Base-by-base conservation (phyloP, 1,139 yeast species). In the Suhomyces atakaporum region DNA sequence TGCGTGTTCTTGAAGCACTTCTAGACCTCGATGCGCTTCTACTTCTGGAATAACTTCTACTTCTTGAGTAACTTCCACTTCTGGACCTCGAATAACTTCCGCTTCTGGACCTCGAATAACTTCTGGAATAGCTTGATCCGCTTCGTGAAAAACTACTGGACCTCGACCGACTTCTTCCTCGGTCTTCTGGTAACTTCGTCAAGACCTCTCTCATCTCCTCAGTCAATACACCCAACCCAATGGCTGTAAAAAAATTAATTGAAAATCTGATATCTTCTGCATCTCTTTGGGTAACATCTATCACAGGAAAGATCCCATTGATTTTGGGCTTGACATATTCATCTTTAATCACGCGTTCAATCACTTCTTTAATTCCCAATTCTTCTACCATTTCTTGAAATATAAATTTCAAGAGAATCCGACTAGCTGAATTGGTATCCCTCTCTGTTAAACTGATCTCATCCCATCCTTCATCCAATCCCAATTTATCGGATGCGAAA, bases 171-270 rank as follows among this genome's bases (percentile, higher is more conserved):
- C 45, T 29, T 26, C 54, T 41, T 27, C 50, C 52, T 44, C 56
- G 45, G 1, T 50, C 56, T 41, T 49, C 54, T 0, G 76, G 73
- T 24, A 72, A 46, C 19, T 52, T 51, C 36, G 58, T 51, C 42
- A 86, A 63, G 10, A 66, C 70, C 8, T 66, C 72, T 60, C 98
- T 75, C 95, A 89, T 84, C 8, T 66, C 75, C 32, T 88, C 96
- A 0, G 97, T 90, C 40, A 92, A 56, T 2, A 75, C 73, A 32
- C 97, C 97, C 36, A 90, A 59, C 0, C 95, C 95, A 47, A 92
- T 88, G 2, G 97, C 96, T 0, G 97, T 90, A 61, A 90, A 92
- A 56, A 75, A 92, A 54, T 92, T 92, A 55, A 90, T 88, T 2
- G 95, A 77, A 56, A 89, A 92, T 41, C 94, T 66, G 9, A 82